phyloP scores from a whole-genome alignment of 2,329 filamentous ascomycete genomes.

The Blastomyces parvus region DNA sequence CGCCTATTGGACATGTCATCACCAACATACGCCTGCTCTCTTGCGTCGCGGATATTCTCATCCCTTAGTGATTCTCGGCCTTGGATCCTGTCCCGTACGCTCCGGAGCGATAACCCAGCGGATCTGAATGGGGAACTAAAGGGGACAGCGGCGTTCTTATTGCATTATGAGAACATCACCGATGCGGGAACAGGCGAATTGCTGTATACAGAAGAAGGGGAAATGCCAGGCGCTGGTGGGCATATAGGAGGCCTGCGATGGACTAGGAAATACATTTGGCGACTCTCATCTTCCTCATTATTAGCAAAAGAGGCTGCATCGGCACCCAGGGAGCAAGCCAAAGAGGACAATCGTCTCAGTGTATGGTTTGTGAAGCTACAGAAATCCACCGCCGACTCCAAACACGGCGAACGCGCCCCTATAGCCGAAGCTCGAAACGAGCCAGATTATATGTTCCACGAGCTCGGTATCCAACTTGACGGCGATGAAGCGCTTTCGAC shows the following conservation, averaged over 20 bases:
- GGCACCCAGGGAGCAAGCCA: background rate
- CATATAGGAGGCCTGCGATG: conserved; percentile 20
- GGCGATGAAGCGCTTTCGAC: conserved; percentile 6
- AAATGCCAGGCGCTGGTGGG: conserved; percentile 23
- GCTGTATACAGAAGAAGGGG: conserved; percentile 37
- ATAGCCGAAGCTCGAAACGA: conserved; percentile 21
- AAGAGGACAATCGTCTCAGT: conserved; percentile 23
- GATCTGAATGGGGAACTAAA: conserved; percentile 35
- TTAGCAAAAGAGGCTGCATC: conserved; percentile 8
- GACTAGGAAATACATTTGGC: conserved; percentile 40
- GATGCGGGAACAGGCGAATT: conserved; percentile 23
- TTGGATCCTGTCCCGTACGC: conserved; percentile 32
- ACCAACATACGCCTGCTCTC: background rate
- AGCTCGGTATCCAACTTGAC: conserved; percentile 29
- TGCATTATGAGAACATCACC: conserved; percentile 18
- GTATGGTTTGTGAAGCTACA: conserved; percentile 38
- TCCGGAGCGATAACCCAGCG: conserved; percentile 33
- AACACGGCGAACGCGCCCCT: background rate
- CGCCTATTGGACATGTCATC: background rate
- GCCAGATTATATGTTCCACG: conserved; percentile 38
- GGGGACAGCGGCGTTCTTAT: conserved; percentile 32
- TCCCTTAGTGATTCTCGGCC: conserved; percentile 23
- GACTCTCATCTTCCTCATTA: conserved; percentile 17
- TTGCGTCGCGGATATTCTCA: conserved; percentile 22
- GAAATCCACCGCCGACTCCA: conserved; percentile 7